Conservation (phyloP, 2,329 filamentous ascomycete species). For the Dendrostoma leiphaemia region DNA sequence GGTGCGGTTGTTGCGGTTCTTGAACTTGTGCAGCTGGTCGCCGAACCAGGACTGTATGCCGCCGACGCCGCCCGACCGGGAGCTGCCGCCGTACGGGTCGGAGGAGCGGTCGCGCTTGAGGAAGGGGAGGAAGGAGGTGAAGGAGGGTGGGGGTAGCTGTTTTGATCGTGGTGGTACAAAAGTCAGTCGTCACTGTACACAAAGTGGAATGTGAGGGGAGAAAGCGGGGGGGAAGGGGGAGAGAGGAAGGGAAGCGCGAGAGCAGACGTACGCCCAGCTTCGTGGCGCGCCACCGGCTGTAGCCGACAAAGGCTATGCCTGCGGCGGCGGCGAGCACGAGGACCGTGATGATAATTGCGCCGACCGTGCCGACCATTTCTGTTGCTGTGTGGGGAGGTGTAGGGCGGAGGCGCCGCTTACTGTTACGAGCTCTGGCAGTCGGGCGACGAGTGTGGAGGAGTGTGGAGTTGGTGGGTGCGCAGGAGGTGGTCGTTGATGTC, state of each 20-base stretch:
- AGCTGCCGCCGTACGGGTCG: conserved; percentile 42
- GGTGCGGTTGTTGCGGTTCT: conserved; percentile 63
- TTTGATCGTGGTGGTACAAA: conserved; percentile 3
- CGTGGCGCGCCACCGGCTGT: conserved; percentile 69
- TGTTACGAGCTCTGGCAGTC: background rate
- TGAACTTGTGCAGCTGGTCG: conserved; percentile 61
- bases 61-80: conserved; percentile 61
- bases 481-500: background rate
- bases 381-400: background rate
- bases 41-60: conserved; percentile 73
- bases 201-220: background rate
- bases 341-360: conserved; percentile 72
- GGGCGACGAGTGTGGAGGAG: background rate
- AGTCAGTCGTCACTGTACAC: conserved; percentile 11
- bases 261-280: conserved; percentile 62
- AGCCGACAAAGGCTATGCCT: conserved; percentile 66
- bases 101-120: conserved; percentile 40
- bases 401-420: background rate
- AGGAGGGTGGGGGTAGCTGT: conserved; percentile 67
- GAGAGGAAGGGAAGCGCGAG: conserved; percentile 1
- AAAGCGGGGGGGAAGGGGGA: background rate
- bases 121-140: conserved; percentile 73
- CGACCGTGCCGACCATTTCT: conserved; percentile 55
- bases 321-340: conserved; percentile 58
- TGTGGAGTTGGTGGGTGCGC: background rate